These are phyloP conservation scores for Blastobotrys aristatus DNA, from an alignment of 1,139 yeast genomes.

Conservation along the genomic window DNA sequence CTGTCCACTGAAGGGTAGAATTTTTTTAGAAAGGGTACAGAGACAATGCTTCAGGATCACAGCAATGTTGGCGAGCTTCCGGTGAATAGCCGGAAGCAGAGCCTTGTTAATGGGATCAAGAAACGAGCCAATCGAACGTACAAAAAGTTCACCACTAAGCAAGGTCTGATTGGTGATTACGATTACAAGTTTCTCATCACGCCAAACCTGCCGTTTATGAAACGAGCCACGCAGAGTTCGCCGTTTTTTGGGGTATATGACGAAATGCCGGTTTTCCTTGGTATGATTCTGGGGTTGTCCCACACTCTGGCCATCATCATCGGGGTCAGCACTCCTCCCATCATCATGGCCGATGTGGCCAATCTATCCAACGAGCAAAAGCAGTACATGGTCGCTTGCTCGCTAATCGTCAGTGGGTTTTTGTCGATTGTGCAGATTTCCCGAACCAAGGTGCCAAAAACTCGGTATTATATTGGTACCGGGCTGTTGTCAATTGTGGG, in stretches of 20 bases:
- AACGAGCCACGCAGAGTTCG: conserved; percentile 42
- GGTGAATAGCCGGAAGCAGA: neutral
- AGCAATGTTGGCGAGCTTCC: neutral
- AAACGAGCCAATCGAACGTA: too few species aligned
- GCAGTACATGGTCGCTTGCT: conserved; percentile 71
- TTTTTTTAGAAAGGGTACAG: too few species aligned
- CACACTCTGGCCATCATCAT: conserved; percentile 89
- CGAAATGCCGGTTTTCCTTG: conserved; percentile 73
- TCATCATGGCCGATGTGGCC: conserved; percentile 59
- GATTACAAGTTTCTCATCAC: conserved; percentile 72
- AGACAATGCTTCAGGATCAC: too few species aligned
- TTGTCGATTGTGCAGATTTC: conserved; percentile 75
- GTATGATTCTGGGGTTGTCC: conserved; percentile 74
- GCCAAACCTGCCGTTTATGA: conserved; percentile 67
- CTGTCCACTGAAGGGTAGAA: too few species aligned
- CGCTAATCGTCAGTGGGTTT: conserved; percentile 71
- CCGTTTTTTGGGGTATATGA: conserved; percentile 79
- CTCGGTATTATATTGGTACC: conserved; percentile 76
- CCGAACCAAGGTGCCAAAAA: conserved; percentile 65
- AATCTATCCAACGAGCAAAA: conserved; percentile 47
- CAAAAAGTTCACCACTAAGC: conserved; percentile 48
- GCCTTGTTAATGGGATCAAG: conserved; percentile 11
- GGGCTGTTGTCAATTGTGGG: conserved; percentile 88
- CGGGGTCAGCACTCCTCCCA: conserved; percentile 83
- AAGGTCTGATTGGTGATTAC: conserved; percentile 78